phyloP scores from a whole-genome alignment of 2,329 filamentous ascomycete species.

The Trichoderma aggressivum region DNA sequence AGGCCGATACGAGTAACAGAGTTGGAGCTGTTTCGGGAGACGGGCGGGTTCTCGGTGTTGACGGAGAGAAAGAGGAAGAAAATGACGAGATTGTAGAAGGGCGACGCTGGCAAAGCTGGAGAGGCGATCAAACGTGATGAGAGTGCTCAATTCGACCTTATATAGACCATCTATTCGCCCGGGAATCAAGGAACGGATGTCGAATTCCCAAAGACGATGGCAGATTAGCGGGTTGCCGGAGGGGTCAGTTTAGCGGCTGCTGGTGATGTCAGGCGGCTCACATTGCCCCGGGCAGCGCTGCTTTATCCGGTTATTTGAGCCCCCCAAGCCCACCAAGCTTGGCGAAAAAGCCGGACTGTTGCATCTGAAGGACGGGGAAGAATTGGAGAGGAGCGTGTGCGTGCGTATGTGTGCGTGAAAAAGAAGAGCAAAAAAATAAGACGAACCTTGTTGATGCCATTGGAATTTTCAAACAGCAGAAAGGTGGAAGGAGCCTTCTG shows the following conservation, averaged over 20 bases:
- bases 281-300: neutral
- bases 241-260: constrained; percentile 3
- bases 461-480: neutral
- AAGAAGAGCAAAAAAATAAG: too few relatives aligned
- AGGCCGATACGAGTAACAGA: neutral
- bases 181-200: neutral
- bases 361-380: neutral
- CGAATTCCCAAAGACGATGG: neutral
- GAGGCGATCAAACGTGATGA: neutral
- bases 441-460: neutral
- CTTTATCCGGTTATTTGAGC: neutral
- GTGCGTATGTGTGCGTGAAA: neutral
- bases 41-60: neutral
- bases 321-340: neutral
- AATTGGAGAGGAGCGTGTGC: neutral
- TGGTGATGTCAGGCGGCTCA: constrained; percentile 3
- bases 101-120: too few relatives aligned
- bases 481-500: neutral
- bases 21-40: neutral
- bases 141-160: neutral
- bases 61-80: neutral
- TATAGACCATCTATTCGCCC: neutral
- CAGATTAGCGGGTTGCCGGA: neutral
- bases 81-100: accelerated
- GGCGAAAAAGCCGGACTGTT: neutral